Evolutionary conservation across 1,284 basidiomycete genomes (phyloP).

Genomic region (Ceratobasidium papillatum): DNA sequence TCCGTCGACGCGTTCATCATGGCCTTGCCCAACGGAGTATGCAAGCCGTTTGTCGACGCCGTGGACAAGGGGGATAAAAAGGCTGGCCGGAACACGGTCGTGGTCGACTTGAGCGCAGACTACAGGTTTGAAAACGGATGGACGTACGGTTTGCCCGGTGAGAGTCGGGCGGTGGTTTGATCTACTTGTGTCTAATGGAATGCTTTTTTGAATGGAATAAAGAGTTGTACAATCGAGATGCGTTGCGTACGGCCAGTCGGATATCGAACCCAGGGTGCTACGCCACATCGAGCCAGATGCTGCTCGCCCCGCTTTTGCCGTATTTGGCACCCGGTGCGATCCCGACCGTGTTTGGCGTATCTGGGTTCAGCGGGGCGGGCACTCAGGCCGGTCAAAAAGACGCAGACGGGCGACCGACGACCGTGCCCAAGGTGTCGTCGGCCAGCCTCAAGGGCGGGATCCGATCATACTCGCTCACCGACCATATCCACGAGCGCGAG

Average conservation of each 20-base stretch:
- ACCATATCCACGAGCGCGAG: constrained; percentile 99
- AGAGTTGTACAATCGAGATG: constrained; percentile 90
- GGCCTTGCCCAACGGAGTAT: constrained; percentile 96
- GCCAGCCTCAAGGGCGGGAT: constrained; percentile 80
- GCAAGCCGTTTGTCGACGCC: constrained; percentile 97
- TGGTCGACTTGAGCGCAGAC: constrained; percentile 95
- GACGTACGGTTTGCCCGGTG: constrained; percentile 99
- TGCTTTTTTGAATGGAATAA: constrained; percentile 46
- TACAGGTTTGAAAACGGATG: constrained; percentile 90
- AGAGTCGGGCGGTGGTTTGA: constrained; percentile 56
- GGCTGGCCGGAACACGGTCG: constrained; percentile 69
- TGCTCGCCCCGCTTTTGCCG: constrained; percentile 87
- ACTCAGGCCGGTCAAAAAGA: constrained; percentile 77
- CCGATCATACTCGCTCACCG: constrained; percentile 89
- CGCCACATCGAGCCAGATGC: constrained; percentile 91
- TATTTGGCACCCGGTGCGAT: constrained; percentile 69
- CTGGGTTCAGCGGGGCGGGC: constrained; percentile 95
- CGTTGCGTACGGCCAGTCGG: constrained; percentile 75
- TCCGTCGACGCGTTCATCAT: constrained; percentile 97
- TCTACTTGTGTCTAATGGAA: constrained; percentile 37
- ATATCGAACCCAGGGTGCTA: constrained; percentile 99
- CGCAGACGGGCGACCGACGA: constrained; percentile 73
- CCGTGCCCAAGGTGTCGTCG: constrained; percentile 83
- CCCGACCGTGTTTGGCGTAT: constrained; percentile 92
- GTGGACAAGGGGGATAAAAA: constrained; percentile 78